phyloP scores from a whole-genome alignment of 768 basidiomycete species.

The Termitomyces eurrhizus region DNA sequence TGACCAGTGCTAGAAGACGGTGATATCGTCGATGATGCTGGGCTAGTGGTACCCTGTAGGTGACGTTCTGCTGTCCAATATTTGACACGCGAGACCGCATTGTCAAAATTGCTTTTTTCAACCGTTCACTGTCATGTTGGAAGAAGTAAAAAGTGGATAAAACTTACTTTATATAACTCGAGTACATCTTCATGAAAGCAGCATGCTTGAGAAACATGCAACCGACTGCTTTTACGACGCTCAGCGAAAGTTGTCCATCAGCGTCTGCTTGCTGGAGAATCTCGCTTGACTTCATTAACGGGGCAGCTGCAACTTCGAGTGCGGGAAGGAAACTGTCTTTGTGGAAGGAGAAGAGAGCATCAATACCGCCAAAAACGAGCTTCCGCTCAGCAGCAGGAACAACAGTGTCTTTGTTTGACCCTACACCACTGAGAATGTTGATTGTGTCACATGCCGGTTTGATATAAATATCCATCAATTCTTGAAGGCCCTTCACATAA shows the following conservation, averaged over 20 bases:
- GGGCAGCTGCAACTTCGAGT: conserved; percentile 72
- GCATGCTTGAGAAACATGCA: conserved; percentile 91
- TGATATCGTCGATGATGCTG: conserved; percentile 41
- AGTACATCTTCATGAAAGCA: conserved; percentile 99
- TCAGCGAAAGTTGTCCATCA: conserved; percentile 69
- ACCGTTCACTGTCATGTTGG: neutral
- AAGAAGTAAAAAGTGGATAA: conserved; percentile 3
- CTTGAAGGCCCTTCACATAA: conserved; percentile 91
- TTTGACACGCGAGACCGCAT: conserved; percentile 82
- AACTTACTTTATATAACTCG: conserved; percentile 92
- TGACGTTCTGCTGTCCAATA: conserved; percentile 72
- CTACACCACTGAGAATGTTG: conserved; percentile 64
- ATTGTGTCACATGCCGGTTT: conserved; percentile 73
- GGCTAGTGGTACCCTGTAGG: conserved; percentile 31
- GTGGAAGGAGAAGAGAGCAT: conserved; percentile 90
- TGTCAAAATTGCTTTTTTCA: conserved; percentile 81
- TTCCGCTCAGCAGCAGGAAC: conserved; percentile 84
- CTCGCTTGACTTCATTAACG: conserved; percentile 50
- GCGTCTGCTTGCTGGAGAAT: conserved; percentile 51
- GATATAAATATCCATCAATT: conserved; percentile 94
- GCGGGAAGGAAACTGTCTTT: conserved; percentile 90
- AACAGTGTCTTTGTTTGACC: conserved; percentile 76
- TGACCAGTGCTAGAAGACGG: conserved; percentile 62
- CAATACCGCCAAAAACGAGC: conserved; percentile 88
- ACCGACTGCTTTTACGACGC: conserved; percentile 78